Evolutionary conservation across 2,329 filamentous ascomycete genomes (phyloP), one percentile per base, ranked within the genome.

Genomic region (Colletotrichum tabaci): DNA sequence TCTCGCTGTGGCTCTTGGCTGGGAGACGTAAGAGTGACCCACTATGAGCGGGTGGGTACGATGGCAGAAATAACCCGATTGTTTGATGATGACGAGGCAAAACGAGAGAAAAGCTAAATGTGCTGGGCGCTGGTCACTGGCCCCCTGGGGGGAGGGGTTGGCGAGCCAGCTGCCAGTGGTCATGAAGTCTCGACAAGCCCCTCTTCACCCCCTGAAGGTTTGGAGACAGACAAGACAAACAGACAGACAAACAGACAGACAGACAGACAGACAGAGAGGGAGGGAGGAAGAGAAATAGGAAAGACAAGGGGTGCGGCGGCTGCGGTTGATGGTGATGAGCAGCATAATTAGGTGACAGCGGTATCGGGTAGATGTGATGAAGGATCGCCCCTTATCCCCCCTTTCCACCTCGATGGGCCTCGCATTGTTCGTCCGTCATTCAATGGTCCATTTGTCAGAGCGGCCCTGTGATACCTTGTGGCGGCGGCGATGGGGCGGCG

Each of bases 11-110:
- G 60, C 69, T 55, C 60, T 57, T 69, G 69, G 64, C 26, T 64
- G 52, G 65, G 50, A 56, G 50, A 46, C 16, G 44, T 7, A 15
- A 21, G 30, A 60, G 47, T 1, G 65, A 12, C 16, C 65, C 69
- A 60, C 69, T 60, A 35, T 53, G 26, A 21, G 5, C 26, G 60
- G 23, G 65, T 68, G 68, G 69, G 50, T 58, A 72, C 60, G 60
- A 64, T 61, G 69, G 69, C 58, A 72, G 66, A 72, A 72, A 72
- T 68, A 72, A 69, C 69, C 69, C 69, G 69, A 69, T 72, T 69
- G 69, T 72, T 72, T 72, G 65, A 72, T 69, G 69, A 72, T 50
- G 69, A 72, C 69, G 47, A 72, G 69, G 69, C 69, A 63, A 69
- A 69, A 72, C 69, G 60, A 64, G 58, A 42, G 42, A 60, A 72